Evolutionary conservation across 164 flowering plant species (phyloP).

Genomic region (Piper longum): DNA sequence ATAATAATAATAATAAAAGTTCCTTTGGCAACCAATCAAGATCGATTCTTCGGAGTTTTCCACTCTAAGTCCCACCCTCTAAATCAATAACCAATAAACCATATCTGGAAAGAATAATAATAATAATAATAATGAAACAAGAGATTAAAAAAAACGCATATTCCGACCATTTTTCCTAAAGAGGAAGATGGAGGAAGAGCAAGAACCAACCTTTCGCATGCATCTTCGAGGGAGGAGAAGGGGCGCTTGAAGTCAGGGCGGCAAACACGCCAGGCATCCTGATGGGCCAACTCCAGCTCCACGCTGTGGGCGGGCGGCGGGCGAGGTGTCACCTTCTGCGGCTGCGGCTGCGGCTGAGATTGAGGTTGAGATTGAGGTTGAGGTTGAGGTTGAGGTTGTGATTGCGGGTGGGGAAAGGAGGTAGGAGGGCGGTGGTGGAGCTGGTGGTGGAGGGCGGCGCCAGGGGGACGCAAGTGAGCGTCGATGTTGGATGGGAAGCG

Average conservation of each 20-base stretch:
- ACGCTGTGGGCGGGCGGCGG: conserved; percentile 23
- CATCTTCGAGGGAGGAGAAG: conserved; percentile 87
- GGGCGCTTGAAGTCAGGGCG: conserved; percentile 91
- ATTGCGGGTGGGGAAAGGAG: conserved; percentile 6
- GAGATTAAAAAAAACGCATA: too few relatives aligned
- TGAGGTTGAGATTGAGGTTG: conserved; percentile 12
- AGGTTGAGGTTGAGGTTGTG: conserved; percentile 6
- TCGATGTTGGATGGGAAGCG: conserved; percentile 93
- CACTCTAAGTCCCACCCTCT: too few relatives aligned
- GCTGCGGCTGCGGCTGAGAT: background rate
- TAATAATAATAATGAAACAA: too few relatives aligned
- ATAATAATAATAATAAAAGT: too few relatives aligned
- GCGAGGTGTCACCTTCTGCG: conserved; percentile 14
- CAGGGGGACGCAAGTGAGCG: conserved; percentile 67
- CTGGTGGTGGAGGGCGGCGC: conserved; percentile 26
- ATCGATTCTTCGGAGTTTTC: too few relatives aligned
- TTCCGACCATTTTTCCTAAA: too few relatives aligned
- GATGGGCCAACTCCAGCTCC: conserved; percentile 91
- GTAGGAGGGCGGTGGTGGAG: conserved; percentile 15
- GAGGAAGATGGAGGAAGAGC: background rate
- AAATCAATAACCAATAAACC: too few relatives aligned
- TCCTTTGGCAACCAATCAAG: too few relatives aligned
- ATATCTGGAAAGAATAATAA: too few relatives aligned
- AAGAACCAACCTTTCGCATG: conserved; percentile 73
- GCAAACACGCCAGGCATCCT: conserved; percentile 95